These are phyloP conservation scores for Pleurotus citrinopileatus DNA, from an alignment of 768 basidiomycete species.

Conservation along the genomic window DNA sequence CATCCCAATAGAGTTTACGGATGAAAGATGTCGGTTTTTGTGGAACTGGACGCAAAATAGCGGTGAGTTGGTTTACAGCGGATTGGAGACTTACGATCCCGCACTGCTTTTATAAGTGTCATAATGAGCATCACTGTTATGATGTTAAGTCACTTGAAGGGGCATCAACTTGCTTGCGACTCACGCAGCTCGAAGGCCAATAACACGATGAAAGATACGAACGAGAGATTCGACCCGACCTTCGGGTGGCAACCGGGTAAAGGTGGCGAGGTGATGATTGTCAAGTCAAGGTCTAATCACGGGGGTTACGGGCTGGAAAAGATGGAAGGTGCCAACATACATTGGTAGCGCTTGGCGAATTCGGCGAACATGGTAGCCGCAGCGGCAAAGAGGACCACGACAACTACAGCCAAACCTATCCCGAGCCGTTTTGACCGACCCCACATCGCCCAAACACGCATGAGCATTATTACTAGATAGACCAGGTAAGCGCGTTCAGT, in stretches of 20 bases:
- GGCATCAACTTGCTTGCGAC: neutral
- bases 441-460: neutral
- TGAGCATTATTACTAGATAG: conserved; percentile 1
- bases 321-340: neutral
- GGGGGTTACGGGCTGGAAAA: too few relatives aligned
- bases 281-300: neutral
- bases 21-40: neutral
- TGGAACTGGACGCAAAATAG: neutral
- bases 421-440: neutral
- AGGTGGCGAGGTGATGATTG: neutral
- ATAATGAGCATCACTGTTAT: neutral
- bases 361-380: neutral
- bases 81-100: neutral
- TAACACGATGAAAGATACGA: conserved; percentile 8
- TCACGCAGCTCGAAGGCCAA: conserved; percentile 6
- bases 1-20: neutral
- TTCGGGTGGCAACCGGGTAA: neutral
- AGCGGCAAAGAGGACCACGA: neutral
- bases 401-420: neutral
- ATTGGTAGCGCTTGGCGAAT: neutral
- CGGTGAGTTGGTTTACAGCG: neutral
- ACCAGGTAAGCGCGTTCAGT: neutral
- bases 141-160: neutral
- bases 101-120: conserved; percentile 2
- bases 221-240: conserved; percentile 11